A percentile compares a stretch with the other conserved stretches of the same genome.
Conservation (phyloP, 345 rosid species). For the Aquilaria yunnanensis region DNA sequence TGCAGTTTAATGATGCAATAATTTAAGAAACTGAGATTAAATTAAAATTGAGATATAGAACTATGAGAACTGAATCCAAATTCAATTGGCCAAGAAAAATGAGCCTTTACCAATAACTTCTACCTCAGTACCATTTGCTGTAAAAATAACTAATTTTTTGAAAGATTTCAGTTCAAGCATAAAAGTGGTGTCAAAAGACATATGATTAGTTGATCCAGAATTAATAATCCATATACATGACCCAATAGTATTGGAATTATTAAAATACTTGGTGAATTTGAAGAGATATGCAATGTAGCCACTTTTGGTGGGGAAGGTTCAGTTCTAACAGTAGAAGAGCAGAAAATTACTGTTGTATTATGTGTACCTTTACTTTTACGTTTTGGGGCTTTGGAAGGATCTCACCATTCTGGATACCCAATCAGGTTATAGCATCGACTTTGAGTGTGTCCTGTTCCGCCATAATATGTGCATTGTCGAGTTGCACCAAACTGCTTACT, state of each 20-base stretch:
- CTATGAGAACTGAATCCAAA: neutral
- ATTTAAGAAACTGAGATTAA: neutral
- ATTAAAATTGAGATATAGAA: slow-evolving; percentile 1
- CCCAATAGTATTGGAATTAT: neutral
- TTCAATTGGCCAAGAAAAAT: neutral
- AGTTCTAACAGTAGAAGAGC: too few species aligned
- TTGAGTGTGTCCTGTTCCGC: neutral
- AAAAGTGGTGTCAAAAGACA: neutral
- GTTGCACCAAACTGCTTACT: too few species aligned
- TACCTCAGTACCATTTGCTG: too few species aligned
- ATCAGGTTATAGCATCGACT: neutral
- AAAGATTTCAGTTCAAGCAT: too few species aligned
- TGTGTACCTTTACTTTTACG: neutral
- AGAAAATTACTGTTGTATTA: too few species aligned
- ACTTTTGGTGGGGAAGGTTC: neutral
- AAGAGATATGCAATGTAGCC: neutral
- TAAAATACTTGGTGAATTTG: neutral
- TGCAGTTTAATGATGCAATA: neutral
- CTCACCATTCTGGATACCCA: slow-evolving; percentile 7
- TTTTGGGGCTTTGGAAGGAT: neutral
- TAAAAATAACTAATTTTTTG: too few species aligned
- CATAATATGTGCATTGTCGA: neutral
- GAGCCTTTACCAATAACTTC: neutral
- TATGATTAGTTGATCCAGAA: neutral
- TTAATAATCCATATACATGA: slow-evolving; percentile 6